Evolutionary conservation across 1,139 yeast species (phyloP), one percentile per base, ranked within the genome.

Genomic region (Zhuliangozyma parablackwelliae): DNA sequence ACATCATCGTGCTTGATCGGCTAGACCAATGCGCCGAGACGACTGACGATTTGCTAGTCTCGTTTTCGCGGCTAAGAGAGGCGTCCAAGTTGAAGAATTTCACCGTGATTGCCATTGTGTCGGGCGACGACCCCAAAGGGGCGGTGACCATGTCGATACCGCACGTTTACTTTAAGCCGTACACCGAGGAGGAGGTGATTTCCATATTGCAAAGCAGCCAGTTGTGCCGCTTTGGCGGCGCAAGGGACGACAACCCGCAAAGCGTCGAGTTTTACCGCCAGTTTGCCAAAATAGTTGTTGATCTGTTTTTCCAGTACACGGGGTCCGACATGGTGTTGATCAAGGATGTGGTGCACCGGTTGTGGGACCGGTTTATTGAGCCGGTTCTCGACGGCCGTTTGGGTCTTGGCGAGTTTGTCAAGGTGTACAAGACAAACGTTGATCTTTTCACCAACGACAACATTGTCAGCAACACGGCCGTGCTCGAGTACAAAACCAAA

Each of bases 1-100:
- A 78, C 46, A 68, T 78, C 6, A 54, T 80, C 29, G 79, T 80
- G 0, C 58, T 80, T n/a, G 87, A 80, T 46, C 56, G 80, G 9
- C 63, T 77, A 26, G 86, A 80, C 49, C 70, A 69, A 41, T 64
- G 80, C 31, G 68, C 70, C 48, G 86, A 78, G 29, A 62, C 67
- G 21, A 59, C 70, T 0, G 59, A 63, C 10, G 75, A 68, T 8
- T 44, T 80, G 8, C 63, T 69, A 39, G 56, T 65, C n/a, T 66
- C 75, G 9, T 72, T 80, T 46, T 49, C 70, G 2, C 59, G 76
- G 33, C 46, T 79, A 28, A 63, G 65, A 25, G 86, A 80, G 46
- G 57, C 58, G 35, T 53, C 65, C 2, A 41, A 42, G 7, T 47
- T 69, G 23, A 46, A 50, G 11, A 69, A 67, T 44, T 35, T 69